Base-by-base conservation (phyloP, 306 rosid genomes). In the Purshia tridentata region DNA sequence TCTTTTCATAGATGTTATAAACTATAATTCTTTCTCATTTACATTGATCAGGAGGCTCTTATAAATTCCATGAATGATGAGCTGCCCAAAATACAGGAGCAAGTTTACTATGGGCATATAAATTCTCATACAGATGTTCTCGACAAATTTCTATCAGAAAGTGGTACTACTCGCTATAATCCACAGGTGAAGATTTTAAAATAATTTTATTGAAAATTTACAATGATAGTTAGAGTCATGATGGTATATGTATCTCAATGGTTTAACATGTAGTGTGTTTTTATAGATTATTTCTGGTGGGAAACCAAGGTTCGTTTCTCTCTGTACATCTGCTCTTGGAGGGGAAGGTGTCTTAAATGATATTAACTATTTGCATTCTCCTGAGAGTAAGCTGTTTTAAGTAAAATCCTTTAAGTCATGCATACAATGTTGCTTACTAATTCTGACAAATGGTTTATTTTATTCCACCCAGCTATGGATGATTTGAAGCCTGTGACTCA, bases 401-500 rank as follows among this genome's bases (percentile, higher is more conserved):
- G 70, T 79, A 63, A 42, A 67, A 81, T 60, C 49, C 58, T 22
- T 67, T 73, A 54, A 54, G 76, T 77, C 59, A 45, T 49, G 66
- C 55, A 56, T 58, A 20, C 67, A 45, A 60, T 72, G 62, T 73
- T 50, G 44, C 65, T 62, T 46, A 41, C 60, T 61, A 53, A 47
- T 80, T 65, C 78, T 81, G 79, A 73, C 76, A 19, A 62, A 51
- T 76, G 71, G 70, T 41, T 70, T 79, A 65, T 69, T 52, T 52
- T 23, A 59, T 73, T 18, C 4, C 40, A 47, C 19, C 68, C 85
- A 94, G 99, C 99, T 62, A 65, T 75, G 72, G 92, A 94, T 78
- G 97, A 91, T 69, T 76, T 94, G 95, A 94, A 94, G 85, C 86
- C 97, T 0, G 93, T 94, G 77, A 94, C 99, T 48, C 99, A 94